Conservation (phyloP, 352 stramenopile genomes). For the Globisporangium lucens region DNA sequence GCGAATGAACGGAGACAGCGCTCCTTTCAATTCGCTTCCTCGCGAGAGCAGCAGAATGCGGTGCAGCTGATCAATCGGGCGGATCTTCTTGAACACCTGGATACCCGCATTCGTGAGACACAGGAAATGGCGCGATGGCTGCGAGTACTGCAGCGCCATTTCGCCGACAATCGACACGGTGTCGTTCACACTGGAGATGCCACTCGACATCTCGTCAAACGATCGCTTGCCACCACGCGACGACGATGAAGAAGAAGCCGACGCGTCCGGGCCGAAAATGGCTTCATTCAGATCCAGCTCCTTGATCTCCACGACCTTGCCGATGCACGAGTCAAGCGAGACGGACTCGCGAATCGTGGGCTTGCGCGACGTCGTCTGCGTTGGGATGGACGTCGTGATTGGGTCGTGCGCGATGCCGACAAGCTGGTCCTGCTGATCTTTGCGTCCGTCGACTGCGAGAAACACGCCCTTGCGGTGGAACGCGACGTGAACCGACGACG, state of each 20-base stretch:
- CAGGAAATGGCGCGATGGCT: conserved; percentile 79
- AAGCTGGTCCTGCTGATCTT: conserved; percentile 77
- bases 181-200: conserved; percentile 22
- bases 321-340: conserved; percentile 69
- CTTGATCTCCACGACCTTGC: conserved; percentile 82
- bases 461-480: conserved; percentile 82
- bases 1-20: conserved; percentile 70
- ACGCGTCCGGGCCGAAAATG: conserved; percentile 12
- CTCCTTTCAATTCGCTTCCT: conserved; percentile 64
- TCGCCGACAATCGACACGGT: conserved; percentile 56
- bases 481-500: conserved; percentile 69
- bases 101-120: conserved; percentile 84
- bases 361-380: conserved; percentile 54
- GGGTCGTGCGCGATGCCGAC: conserved; percentile 72
- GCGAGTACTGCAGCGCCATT: conserved; percentile 83
- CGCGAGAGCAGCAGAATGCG: conserved; percentile 62
- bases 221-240: conserved; percentile 49
- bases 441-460: conserved; percentile 69
- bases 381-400: conserved; percentile 63
- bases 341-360: conserved; percentile 73
- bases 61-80: conserved; percentile 86
- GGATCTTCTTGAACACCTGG: conserved; percentile 89
- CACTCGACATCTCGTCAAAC: conserved; percentile 75
- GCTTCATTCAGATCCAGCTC: conserved; percentile 42
- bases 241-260: conserved; percentile 7